Base-by-base conservation (phyloP, 768 basidiomycete species). In the Leccinum rimulosum region DNA sequence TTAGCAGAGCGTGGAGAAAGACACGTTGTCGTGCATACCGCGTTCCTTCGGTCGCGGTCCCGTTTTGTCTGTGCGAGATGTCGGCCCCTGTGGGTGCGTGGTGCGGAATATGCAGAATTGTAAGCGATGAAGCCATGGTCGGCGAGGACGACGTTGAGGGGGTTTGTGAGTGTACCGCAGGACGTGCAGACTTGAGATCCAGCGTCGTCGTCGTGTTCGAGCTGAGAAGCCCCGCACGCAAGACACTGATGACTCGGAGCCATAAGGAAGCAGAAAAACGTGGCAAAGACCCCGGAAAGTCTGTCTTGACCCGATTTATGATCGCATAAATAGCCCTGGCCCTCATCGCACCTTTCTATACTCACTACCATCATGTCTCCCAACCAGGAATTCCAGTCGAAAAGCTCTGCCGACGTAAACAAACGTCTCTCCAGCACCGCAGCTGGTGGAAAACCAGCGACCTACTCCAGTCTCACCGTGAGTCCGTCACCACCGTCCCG, bases 161-260 rank as follows among this genome's bases (percentile, higher is more conserved):
- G 78, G 65, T 90, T 84, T 10, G 74, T 76, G 19, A 93, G 81
- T n/a, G 84, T 85, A 15, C 87, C 91, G 64, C 91, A 92, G n/a
- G 61, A 54, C 12, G 82, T 82, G 72, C 91, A 93, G 59, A 91
- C 83, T 50, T 78, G 72, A 3, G 87, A 86, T 57, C 79, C 81
- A 28, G 81, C 79, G 33, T 80, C 78, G 63, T 84, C 83, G 72
- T 86, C 80, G 79, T 80, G 7, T 27, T 49, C 84, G 61, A 78
- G 71, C 17, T 82, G 82, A 56, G 65, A 17, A 12, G 74, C 80
- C 48, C 78, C 80, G 70, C 89, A 91, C 49, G 81, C 81, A 30
- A 56, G 72, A 74, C 88, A 89, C 27, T 4, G 27, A 28, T 6
- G 27, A 22, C 22, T 22, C 22, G 22, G 22, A 31, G 56, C 50